A percentile compares a stretch with the other conserved stretches of the same genome.
Evolutionary conservation across 1,284 basidiomycete species (phyloP).

Genomic region (Fomitopsis pinicola): DNA sequence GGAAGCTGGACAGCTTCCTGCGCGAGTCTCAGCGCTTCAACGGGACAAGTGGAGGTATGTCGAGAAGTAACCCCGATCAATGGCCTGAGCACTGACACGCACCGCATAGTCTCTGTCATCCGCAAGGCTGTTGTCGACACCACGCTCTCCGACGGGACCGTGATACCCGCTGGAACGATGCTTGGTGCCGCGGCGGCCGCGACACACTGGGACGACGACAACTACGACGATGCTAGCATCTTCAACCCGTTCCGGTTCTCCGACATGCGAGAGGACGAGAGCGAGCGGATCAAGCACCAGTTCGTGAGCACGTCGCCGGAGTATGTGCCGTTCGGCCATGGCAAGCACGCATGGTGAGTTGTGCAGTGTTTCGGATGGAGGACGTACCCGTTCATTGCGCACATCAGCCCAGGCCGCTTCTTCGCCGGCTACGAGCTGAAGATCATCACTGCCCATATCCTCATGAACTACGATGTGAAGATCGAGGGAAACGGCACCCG

Average conservation of each 20-base stretch:
- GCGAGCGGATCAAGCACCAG: slow-evolving; percentile 19
- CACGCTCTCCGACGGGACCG: slow-evolving; percentile 38
- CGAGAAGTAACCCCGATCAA: background rate
- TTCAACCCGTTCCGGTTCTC: slow-evolving; percentile 44
- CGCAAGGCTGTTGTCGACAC: slow-evolving; percentile 29
- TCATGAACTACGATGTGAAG: slow-evolving; percentile 44
- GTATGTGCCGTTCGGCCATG: slow-evolving; percentile 24
- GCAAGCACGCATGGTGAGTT: slow-evolving; percentile 24
- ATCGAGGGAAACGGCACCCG: slow-evolving; percentile 24
- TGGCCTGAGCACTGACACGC: too few relatives aligned
- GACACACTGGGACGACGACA: slow-evolving; percentile 35
- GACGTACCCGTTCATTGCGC: background rate
- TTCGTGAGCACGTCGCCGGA: slow-evolving; percentile 19
- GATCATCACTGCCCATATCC: slow-evolving; percentile 37
- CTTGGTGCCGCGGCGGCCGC: slow-evolving; percentile 35
- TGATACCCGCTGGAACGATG: slow-evolving; percentile 37
- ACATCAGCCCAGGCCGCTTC: slow-evolving; percentile 37
- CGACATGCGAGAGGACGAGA: slow-evolving; percentile 28
- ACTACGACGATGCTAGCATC: slow-evolving; percentile 33
- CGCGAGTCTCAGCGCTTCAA: slow-evolving; percentile 40
- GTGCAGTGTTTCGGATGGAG: background rate
- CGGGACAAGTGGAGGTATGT: slow-evolving; percentile 23
- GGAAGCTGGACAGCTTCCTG: slow-evolving; percentile 49
- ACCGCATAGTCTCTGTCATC: slow-evolving; percentile 7
- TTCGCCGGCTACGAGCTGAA: slow-evolving; percentile 45